Base-by-base conservation (phyloP, 2,329 filamentous ascomycete genomes). In the Penicillium sp. region DNA sequence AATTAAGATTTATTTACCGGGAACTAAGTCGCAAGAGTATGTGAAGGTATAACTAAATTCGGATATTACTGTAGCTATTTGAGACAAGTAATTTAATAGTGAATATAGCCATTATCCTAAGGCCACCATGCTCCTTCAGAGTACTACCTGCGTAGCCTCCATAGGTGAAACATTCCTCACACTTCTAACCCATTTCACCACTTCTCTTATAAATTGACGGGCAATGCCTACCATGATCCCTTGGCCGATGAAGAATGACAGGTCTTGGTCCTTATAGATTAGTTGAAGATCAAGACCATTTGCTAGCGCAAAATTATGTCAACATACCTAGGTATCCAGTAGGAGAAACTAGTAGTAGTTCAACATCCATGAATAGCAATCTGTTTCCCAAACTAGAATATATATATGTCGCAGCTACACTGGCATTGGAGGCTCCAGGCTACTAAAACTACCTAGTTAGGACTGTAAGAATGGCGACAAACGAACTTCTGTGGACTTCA, bases 201-300 rank as follows among this genome's bases (percentile, higher is more conserved):
- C 49, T 49, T 60, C 52, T 9, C 51, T 52, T 23, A 63, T 43
- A n/a, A 53, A 56, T 3, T 20, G 29, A 21, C 43, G 39, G 32
- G 42, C 49, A 36, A 55, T 52, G 21, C 46, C 49, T 47, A 50
- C 46, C 33, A 15, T 15, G 29, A 52, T 27, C n/a, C 49, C 46
- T 29, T 52, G 44, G 12, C 45, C 32, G 39, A 50, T 45, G 24
- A 56, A 56, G 8, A 56, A 56, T 33, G 23, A 15, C 4, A 23
- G 3, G 24, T 48, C 13, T 21, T 53, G 42, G 41, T 55, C 55
- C 24, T 55, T 7, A 32, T 58, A 15, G n/a, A 55, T 51, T 29
- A 42, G 40, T 40, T 51, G 9, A 46, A 53, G 49, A 42, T 55
- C 55, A 2, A 55, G 40, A 37, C 51, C 37, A 37, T 58, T 49